These are phyloP conservation scores for Plicaturopsis crispa DNA, from an alignment of 768 basidiomycete species.

Conservation along the genomic window DNA sequence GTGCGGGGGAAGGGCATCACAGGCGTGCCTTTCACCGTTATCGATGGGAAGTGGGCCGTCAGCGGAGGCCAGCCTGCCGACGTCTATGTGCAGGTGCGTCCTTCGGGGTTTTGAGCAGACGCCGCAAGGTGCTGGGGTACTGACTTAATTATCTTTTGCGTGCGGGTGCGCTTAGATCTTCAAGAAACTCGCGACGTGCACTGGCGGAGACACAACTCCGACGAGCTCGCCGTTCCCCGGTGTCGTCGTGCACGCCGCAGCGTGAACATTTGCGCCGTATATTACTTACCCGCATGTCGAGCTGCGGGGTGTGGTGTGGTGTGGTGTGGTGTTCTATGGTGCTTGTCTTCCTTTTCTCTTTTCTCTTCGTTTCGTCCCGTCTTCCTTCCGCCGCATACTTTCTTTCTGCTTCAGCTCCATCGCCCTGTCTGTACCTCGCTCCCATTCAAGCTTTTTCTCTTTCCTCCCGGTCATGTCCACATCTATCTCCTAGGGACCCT, in stretches of 20 bases:
- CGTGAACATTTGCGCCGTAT: not conserved
- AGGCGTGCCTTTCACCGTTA: conserved; percentile 46
- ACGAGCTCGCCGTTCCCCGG: not conserved
- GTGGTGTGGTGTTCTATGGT: not conserved
- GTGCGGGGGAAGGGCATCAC: conserved; percentile 37
- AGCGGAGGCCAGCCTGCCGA: conserved; percentile 36
- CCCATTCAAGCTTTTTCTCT: not conserved
- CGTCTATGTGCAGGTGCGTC: conserved; percentile 28
- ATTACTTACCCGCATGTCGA: no score
- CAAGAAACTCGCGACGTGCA: not conserved
- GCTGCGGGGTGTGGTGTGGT: not conserved
- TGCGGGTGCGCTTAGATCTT: no score
- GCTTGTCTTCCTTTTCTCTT: not conserved
- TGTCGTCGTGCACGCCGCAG: not conserved
- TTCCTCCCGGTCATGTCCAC: no score
- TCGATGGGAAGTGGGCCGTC: conserved; percentile 36
- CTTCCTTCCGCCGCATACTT: no score
- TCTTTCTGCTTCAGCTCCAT: not conserved
- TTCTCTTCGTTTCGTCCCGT: no score
- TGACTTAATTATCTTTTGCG: not conserved
- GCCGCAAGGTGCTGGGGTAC: not conserved
- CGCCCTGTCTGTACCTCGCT: not conserved
- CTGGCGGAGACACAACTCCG: not conserved
- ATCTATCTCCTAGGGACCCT: no score
- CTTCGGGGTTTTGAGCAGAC: not conserved